Evolutionary conservation across 768 basidiomycete genomes (phyloP).

Genomic region (Boletellus emodensis): DNA sequence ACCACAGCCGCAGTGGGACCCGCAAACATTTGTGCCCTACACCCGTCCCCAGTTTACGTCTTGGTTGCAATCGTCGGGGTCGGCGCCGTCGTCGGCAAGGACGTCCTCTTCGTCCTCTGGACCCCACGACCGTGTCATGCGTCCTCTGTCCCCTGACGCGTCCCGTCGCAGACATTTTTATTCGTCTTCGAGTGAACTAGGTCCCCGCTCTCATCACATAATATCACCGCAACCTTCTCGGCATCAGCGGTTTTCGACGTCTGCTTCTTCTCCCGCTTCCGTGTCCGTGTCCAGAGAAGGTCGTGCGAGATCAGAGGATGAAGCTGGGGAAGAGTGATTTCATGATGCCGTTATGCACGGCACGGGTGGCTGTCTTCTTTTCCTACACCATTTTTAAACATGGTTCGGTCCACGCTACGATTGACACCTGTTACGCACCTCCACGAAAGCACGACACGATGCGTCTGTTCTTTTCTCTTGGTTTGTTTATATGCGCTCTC

Average conservation of each 20-base stretch:
- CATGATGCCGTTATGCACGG: constrained; percentile 16
- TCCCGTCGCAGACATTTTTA: constrained; percentile 11
- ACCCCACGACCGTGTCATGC: constrained; percentile 14
- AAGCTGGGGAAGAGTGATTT: constrained; percentile 15
- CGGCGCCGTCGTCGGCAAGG: constrained; percentile 33
- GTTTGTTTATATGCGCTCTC: neutral
- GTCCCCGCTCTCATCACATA: constrained; percentile 11
- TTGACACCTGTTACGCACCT: constrained; percentile 15
- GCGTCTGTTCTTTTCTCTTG: neutral
- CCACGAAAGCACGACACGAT: constrained; percentile 26
- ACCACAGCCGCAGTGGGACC: constrained; percentile 65
- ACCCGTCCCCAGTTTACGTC: constrained; percentile 36
- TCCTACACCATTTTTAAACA: neutral
- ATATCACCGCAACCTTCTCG: constrained; percentile 16
- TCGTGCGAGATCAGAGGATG: constrained; percentile 21
- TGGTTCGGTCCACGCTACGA: constrained; percentile 18
- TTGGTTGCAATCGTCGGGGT: constrained; percentile 25
- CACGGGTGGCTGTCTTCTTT: neutral
- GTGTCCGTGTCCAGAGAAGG: constrained; percentile 11
- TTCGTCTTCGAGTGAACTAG: constrained; percentile 14
- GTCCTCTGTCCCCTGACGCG: constrained; percentile 6
- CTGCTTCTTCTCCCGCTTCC: constrained; percentile 15
- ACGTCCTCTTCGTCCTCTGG: constrained; percentile 17
- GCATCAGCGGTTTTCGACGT: constrained; percentile 10
- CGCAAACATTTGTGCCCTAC: constrained; percentile 35